Percentiles rank a stretch among this genome's conserved stretches.
phyloP scores from a whole-genome alignment of 2,329 filamentous ascomycete genomes.

The Fusarium sp. region DNA sequence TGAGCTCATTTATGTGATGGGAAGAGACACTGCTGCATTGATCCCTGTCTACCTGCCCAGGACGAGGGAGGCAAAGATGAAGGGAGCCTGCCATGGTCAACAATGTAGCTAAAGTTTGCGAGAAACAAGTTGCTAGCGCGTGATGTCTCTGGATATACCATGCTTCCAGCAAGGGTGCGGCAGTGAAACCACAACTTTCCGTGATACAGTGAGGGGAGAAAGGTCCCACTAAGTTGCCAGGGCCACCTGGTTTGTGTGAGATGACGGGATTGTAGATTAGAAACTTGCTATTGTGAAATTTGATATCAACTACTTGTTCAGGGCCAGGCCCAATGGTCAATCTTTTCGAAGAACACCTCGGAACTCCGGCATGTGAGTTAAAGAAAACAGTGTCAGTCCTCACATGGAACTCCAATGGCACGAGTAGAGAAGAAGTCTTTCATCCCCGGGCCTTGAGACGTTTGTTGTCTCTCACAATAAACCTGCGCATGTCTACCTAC shows the following conservation, averaged over 20 bases:
- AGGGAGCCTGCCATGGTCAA: neutral
- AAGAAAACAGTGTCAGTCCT: too few relatives aligned
- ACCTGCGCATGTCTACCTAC: neutral
- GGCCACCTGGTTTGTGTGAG: neutral
- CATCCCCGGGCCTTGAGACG: neutral
- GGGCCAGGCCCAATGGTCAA: too few relatives aligned
- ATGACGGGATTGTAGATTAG: neutral
- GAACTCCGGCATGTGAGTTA: too few relatives aligned
- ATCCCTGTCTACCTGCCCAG: conserved; percentile 3
- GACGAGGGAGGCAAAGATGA: neutral
- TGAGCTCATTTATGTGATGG: conserved; percentile 6
- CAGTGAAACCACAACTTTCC: conserved; percentile 21
- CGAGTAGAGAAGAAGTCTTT: neutral
- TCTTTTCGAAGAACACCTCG: too few relatives aligned
- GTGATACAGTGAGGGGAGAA: neutral
- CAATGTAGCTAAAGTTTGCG: neutral
- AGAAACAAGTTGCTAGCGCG: neutral
- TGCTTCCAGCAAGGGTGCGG: conserved; percentile 3
- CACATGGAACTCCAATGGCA: too few relatives aligned
- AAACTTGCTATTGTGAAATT: neutral
- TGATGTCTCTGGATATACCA: neutral
- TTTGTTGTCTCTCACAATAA: neutral
- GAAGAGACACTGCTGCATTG: conserved; percentile 1
- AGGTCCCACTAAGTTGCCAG: neutral
- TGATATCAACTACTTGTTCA: too few relatives aligned